These are phyloP conservation scores for Clavariopsis aquatica DNA, from an alignment of 495 filamentous ascomycete species.

Conservation along the genomic window DNA sequence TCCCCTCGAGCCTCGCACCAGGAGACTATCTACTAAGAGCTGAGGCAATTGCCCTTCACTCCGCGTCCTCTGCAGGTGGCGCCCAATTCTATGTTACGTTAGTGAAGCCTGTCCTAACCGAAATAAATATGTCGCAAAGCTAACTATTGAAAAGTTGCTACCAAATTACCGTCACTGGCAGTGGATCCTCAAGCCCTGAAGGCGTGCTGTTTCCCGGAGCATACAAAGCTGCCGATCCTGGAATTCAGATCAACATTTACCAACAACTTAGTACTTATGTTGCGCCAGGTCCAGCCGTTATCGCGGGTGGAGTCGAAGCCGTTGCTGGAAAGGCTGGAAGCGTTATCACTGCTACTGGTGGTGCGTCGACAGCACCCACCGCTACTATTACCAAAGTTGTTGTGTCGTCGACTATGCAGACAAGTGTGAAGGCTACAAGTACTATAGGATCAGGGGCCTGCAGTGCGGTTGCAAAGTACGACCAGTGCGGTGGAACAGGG, in stretches of 20 bases:
- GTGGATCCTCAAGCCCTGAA: slow-evolving; percentile 51
- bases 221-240: slow-evolving; percentile 53
- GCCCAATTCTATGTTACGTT: slow-evolving; percentile 58
- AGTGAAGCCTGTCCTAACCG: neutral
- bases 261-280: slow-evolving; percentile 47
- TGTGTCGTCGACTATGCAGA: slow-evolving; percentile 14
- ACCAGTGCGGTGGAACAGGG: slow-evolving; percentile 33
- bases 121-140: neutral
- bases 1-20: slow-evolving; percentile 45
- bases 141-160: slow-evolving; percentile 42
- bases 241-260: slow-evolving; percentile 52
- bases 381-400: slow-evolving; percentile 18
- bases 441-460: slow-evolving; percentile 3
- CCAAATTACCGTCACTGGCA: slow-evolving; percentile 59
- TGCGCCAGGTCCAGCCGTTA: slow-evolving; percentile 45
- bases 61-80: slow-evolving; percentile 41
- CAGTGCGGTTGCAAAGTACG: slow-evolving; percentile 26
- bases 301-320: slow-evolving; percentile 15
- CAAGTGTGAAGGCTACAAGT: slow-evolving; percentile 1
- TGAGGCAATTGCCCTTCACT: slow-evolving; percentile 48
- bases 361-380: slow-evolving; percentile 13
- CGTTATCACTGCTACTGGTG: slow-evolving; percentile 47
- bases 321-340: slow-evolving; percentile 29
- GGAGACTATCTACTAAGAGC: slow-evolving; percentile 38
- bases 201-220: slow-evolving; percentile 55